These are phyloP conservation scores for Conoideocrella luteorostrata DNA, from an alignment of 2,329 filamentous ascomycete species.

Conservation along the genomic window DNA sequence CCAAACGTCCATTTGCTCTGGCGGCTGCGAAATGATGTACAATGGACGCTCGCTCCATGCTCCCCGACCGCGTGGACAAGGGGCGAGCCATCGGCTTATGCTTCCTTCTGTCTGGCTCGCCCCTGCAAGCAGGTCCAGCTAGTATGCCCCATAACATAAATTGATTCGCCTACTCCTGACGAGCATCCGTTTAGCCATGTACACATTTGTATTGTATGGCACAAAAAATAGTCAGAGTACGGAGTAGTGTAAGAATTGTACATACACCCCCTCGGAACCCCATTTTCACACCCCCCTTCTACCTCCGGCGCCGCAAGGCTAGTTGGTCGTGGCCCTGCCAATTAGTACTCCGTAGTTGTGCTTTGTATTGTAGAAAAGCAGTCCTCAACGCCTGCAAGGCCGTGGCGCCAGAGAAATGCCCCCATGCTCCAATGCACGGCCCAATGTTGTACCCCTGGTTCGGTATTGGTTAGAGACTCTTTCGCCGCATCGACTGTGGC, in stretches of 20 bases:
- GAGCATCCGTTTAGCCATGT: no score
- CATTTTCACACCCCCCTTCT: no score
- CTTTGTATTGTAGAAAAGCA: no score
- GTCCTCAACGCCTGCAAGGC: no score
- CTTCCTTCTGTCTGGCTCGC: slow-evolving; percentile 1
- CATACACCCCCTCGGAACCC: slow-evolving; percentile 7
- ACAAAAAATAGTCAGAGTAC: no score
- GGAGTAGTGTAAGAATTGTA: background rate
- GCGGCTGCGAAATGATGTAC: background rate
- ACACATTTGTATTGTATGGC: no score
- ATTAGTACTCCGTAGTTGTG: no score
- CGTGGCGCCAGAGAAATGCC: background rate
- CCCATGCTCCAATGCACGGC: slow-evolving; percentile 15
- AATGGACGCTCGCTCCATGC: no score
- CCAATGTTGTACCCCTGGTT: slow-evolving; percentile 14
- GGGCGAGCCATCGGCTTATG: slow-evolving; percentile 1
- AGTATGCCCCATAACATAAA: no score
- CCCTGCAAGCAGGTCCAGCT: slow-evolving; percentile 2
- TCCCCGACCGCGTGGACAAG: no score
- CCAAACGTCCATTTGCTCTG: no score
- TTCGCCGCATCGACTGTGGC: slow-evolving; percentile 14
- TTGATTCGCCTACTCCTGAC: no score
- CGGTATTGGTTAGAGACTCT: slow-evolving; percentile 11
- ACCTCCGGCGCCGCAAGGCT: background rate
- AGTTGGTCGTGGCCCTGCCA: slow-evolving; percentile 3